A percentile compares a stretch with the other conserved stretches of the same genome.
phyloP scores from a whole-genome alignment of 1,284 basidiomycete genomes.

The Apiotrichum gamsii region DNA sequence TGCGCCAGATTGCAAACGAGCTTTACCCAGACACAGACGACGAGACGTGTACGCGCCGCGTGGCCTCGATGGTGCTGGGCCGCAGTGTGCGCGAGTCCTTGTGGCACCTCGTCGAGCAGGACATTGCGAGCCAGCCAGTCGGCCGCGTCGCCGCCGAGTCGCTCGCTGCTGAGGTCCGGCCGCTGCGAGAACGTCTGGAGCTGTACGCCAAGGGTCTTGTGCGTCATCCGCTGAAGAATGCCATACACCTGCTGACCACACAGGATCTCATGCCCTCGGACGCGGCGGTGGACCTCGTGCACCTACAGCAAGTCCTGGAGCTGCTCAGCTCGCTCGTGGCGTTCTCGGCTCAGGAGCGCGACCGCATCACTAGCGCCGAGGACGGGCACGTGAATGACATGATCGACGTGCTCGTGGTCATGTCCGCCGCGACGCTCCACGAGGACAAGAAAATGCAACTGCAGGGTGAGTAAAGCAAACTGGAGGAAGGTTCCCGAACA shows the following conservation, averaged over 20 bases:
- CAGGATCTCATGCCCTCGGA: constrained; percentile 13
- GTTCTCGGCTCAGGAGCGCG: background rate
- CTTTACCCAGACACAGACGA: background rate
- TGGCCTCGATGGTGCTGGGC: constrained; percentile 18
- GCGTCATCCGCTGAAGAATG: background rate
- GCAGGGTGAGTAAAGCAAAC: constrained; percentile 3
- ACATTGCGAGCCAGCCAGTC: background rate
- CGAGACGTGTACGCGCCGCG: constrained; percentile 14
- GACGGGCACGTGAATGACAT: background rate
- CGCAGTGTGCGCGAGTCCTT: background rate
- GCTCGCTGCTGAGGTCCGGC: constrained; percentile 10
- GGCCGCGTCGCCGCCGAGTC: constrained; percentile 2
- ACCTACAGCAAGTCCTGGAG: constrained; percentile 7
- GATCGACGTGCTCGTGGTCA: background rate
- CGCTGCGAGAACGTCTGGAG: constrained; percentile 18
- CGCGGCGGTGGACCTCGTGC: background rate
- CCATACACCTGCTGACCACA: background rate
- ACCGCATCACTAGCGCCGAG: background rate
- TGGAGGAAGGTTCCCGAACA: too few species aligned
- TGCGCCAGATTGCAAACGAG: constrained; percentile 11
- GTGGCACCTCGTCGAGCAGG: background rate
- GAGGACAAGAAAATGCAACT: background rate
- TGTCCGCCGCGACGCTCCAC: constrained; percentile 2
- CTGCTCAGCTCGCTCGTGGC: background rate
- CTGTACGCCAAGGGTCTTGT: constrained; percentile 31